Conservation (phyloP, 2,329 filamentous ascomycete genomes). For the Neofusicoccum kwambonambiense region DNA sequence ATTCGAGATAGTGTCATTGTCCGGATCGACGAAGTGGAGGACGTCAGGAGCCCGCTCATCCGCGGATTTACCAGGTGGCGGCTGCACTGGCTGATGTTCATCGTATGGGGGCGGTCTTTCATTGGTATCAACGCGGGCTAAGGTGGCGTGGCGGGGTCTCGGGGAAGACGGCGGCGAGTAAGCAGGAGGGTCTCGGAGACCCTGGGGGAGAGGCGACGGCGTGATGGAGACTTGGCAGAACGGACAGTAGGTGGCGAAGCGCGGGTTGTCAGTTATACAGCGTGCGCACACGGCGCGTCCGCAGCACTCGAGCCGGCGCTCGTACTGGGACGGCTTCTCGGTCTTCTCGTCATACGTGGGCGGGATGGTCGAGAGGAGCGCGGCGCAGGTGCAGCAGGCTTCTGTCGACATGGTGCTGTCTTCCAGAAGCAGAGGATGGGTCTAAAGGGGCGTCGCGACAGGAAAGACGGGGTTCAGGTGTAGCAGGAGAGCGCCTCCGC, state of each 20-base stretch:
- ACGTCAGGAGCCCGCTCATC: constrained; percentile 57
- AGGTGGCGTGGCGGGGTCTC: constrained; percentile 11
- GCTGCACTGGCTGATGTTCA: constrained; percentile 30
- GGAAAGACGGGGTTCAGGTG: not conserved
- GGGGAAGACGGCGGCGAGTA: constrained; percentile 51
- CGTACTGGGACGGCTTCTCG: constrained; percentile 61
- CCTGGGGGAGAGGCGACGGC: constrained; percentile 61
- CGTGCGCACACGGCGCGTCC: constrained; percentile 67
- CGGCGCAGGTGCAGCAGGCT: constrained; percentile 70
- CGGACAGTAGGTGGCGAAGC: constrained; percentile 67
- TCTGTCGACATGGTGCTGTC: constrained; percentile 30
- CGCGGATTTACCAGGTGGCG: constrained; percentile 31
- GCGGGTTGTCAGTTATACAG: constrained; percentile 67
- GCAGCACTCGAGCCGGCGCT: constrained; percentile 68
- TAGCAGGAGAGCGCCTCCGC: constrained; percentile 5
- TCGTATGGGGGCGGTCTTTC: constrained; percentile 49
- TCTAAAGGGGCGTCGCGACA: not conserved
- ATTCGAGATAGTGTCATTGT: constrained; percentile 65
- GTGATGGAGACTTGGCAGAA: constrained; percentile 72
- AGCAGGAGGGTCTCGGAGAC: constrained; percentile 66
- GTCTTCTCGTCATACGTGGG: constrained; percentile 53
- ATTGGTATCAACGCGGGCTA: constrained; percentile 23
- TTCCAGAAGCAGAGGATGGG: not conserved
- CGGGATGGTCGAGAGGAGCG: constrained; percentile 56
- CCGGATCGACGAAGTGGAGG: constrained; percentile 71